Conservation (phyloP, 768 basidiomycete species). For the Xerocomellus chrysenteron region DNA sequence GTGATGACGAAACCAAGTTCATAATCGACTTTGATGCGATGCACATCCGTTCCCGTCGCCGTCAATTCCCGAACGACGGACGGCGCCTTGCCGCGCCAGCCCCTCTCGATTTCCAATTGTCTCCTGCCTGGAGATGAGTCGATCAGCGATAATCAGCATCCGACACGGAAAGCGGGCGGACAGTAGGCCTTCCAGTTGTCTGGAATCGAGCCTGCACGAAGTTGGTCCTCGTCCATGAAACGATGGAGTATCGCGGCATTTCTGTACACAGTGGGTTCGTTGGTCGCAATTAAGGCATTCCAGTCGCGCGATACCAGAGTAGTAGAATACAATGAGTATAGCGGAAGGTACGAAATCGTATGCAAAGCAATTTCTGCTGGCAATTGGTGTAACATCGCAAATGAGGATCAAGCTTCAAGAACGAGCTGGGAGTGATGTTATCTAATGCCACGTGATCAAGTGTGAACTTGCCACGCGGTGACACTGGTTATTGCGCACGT, state of each 20-base stretch:
- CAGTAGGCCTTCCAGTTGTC: slow-evolving; percentile 61
- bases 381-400: slow-evolving; percentile 41
- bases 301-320: slow-evolving; percentile 44
- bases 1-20: slow-evolving; percentile 56
- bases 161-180: slow-evolving; percentile 26
- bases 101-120: slow-evolving; percentile 43
- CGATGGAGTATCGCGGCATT: slow-evolving; percentile 53
- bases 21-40: slow-evolving; percentile 79
- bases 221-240: slow-evolving; percentile 38
- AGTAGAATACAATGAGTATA: slow-evolving; percentile 41
- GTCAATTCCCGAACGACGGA: slow-evolving; percentile 39
- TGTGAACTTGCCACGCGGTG: neutral
- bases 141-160: slow-evolving; percentile 10
- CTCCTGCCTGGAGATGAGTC: slow-evolving; percentile 40
- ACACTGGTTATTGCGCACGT: neutral
- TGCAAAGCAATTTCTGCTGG: slow-evolving; percentile 59
- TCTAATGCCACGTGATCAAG: slow-evolving; percentile 4
- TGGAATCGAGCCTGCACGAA: slow-evolving; percentile 35
- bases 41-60: slow-evolving; percentile 42
- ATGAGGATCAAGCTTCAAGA: neutral
- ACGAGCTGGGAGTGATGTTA: neutral
- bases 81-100: slow-evolving; percentile 55
- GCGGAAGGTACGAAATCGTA: slow-evolving; percentile 49
- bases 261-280: slow-evolving; percentile 57
- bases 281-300: slow-evolving; percentile 44